Conservation (phyloP, 441 rosid genomes). For the Geranium incanum region DNA sequence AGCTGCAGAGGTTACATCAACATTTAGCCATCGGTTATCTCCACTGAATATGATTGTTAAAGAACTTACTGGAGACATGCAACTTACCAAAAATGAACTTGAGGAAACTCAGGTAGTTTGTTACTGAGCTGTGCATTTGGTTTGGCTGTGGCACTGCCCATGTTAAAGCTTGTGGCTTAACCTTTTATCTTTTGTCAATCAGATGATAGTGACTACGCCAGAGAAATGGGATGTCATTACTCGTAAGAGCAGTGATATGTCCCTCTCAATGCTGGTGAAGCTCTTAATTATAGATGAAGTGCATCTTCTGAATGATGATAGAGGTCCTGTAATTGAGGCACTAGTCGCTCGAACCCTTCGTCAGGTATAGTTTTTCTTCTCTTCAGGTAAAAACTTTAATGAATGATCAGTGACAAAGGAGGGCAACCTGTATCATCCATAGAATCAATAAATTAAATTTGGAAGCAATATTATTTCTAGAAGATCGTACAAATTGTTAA, state of each 20-base stretch:
- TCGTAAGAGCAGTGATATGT: conserved; percentile 98
- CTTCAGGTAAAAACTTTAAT: neutral
- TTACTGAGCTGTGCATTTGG: conserved; percentile 15
- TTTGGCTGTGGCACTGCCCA: conserved; percentile 18
- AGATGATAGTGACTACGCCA: conserved; percentile 99
- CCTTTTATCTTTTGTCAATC: conserved; percentile 27
- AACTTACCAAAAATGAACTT: conserved; percentile 81
- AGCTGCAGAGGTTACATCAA: conserved; percentile 91
- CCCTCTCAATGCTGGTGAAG: conserved; percentile 93
- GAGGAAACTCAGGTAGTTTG: conserved; percentile 84
- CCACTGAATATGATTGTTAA: conserved; percentile 84
- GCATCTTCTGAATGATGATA: conserved; percentile 95
- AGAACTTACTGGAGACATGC: conserved; percentile 99
- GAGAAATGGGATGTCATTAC: conserved; percentile 99
- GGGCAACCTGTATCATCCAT: neutral
- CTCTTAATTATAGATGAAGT: conserved; percentile 96
- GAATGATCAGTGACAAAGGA: conserved; percentile 12
- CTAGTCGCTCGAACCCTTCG: conserved; percentile 96
- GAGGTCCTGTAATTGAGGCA: conserved; percentile 98
- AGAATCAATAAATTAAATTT: neutral
- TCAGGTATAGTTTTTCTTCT: conserved; percentile 38
- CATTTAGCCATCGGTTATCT: conserved; percentile 82
- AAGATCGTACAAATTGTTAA: neutral
- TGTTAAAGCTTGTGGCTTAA: conserved; percentile 21
- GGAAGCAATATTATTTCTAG: neutral